Evolutionary conservation across 2,329 filamentous ascomycete genomes (phyloP), one percentile per base, ranked within the genome.

Genomic region (Plectosphaerella cucumerina): DNA sequence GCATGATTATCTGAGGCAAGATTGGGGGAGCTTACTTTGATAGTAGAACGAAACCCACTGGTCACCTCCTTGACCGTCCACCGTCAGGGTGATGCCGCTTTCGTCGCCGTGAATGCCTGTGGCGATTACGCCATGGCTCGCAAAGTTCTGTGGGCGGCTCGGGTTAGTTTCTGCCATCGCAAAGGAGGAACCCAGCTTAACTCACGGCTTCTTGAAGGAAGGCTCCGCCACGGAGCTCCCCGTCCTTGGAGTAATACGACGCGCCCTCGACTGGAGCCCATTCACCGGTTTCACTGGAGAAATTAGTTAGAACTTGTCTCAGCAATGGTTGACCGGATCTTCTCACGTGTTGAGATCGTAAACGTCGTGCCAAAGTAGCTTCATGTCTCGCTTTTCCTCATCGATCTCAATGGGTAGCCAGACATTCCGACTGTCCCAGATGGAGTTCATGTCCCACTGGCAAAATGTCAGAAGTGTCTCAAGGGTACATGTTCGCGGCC

Each of bases 21-120:
- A 42, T 9, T 3, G 17, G 17, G 5, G 6, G n/a, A 18, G 39
- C 45, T 51, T 48, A 64, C 63, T 78, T 54, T 79, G 76, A 55
- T 79, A 77, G 60, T 79, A 77, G 60, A 79, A 79, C 0, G 75
- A 77, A 0, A 80, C 69, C 76, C 75, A 80, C 57, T 79, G 76
- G 1, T 73, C 69, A 31, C 71, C 66, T 3, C 76, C 76, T 14
- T 65, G 60, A 3, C 76, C 76, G 42, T 73, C 61, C 5, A 79
- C 67, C n/a, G 68, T 66, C 52, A 79, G 78, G 0, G 70, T 75
- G 3, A 73, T 66, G 0, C 70, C 78, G 58, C 72, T 77, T 37
- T 74, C 72, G 49, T 78, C 78, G 2, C 75, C 75, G 33, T 72
- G 70, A 37, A 80, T 79, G 2, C 73, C 73, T 0, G 76, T 78